A percentile compares a stretch with the other conserved stretches of the same genome.
Evolutionary conservation across 257 asterid species (phyloP).

Genomic region (Ligustrum vulgare): DNA sequence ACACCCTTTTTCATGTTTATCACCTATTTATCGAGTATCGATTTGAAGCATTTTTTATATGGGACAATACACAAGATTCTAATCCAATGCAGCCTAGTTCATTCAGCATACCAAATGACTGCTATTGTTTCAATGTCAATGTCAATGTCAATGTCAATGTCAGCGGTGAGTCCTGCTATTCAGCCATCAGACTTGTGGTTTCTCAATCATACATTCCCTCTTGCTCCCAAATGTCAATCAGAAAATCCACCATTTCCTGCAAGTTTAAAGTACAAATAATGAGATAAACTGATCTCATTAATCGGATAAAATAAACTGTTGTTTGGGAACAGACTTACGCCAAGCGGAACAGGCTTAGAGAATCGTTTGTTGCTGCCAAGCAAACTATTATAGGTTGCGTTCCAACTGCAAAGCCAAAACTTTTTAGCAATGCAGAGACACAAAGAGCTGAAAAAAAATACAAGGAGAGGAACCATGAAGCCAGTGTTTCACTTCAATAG

Average conservation of each 20-base stretch:
- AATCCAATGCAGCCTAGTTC: not conserved
- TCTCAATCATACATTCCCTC: slow-evolving; percentile 40
- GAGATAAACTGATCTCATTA: not conserved
- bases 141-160: no score
- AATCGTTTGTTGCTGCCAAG: slow-evolving; percentile 81
- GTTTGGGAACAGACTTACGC: slow-evolving; percentile 48
- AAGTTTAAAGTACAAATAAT: slow-evolving; percentile 9
- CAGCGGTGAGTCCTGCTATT: not conserved
- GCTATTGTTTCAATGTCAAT: not conserved
- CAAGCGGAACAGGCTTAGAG: slow-evolving; percentile 68
- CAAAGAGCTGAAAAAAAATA: slow-evolving; percentile 30
- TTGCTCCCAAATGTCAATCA: slow-evolving; percentile 43
- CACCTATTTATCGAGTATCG: not conserved
- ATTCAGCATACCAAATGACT: not conserved
- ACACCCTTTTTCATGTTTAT: not conserved
- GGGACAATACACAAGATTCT: not conserved
- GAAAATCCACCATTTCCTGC: slow-evolving; percentile 47
- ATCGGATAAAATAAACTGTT: not conserved
- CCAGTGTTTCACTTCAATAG: not conserved
- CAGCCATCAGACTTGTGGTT: slow-evolving; percentile 8
- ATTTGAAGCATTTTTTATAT: not conserved
- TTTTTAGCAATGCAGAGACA: slow-evolving; percentile 31
- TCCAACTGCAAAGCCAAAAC: slow-evolving; percentile 74
- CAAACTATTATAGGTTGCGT: slow-evolving; percentile 77
- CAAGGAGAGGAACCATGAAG: not conserved